Evolutionary conservation across 169 alveolate species (phyloP).

Genomic region (Blepharisma undulans): DNA sequence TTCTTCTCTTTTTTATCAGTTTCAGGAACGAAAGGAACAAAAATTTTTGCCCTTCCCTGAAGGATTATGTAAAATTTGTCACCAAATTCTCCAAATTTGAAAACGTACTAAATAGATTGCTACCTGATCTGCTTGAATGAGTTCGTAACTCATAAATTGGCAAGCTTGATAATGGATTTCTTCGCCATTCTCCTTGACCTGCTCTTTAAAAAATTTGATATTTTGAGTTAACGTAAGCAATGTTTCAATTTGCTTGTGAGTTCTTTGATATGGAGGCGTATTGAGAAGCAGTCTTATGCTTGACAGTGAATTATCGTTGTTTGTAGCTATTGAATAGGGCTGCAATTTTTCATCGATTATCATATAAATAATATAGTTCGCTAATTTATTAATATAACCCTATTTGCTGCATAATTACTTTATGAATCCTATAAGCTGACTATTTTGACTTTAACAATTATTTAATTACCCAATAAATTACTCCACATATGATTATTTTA

Average conservation of each 20-base stretch:
- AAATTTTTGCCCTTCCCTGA: background rate
- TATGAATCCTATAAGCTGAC: too few relatives aligned
- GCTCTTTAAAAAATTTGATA: background rate
- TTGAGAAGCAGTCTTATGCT: background rate
- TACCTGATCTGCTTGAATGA: background rate
- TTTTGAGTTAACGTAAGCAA: background rate
- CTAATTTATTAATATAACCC: too few relatives aligned
- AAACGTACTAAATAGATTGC: background rate
- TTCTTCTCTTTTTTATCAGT: background rate
- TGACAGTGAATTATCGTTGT: background rate
- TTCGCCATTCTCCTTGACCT: background rate
- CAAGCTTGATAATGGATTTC: background rate
- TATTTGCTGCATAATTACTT: too few relatives aligned
- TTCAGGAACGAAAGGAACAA: background rate
- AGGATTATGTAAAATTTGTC: conserved; percentile 23
- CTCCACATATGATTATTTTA: too few relatives aligned
- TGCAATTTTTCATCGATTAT: background rate
- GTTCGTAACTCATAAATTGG: conserved; percentile 15
- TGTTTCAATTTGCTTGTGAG: background rate
- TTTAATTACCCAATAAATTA: too few relatives aligned
- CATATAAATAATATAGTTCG: background rate
- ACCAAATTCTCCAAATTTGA: conserved; percentile 9
- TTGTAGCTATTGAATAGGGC: background rate
- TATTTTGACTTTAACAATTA: too few relatives aligned
- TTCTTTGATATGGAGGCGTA: background rate